Evolutionary conservation across 1,139 yeast species (phyloP).

Genomic region (Lodderomyces oxycetoniae): DNA sequence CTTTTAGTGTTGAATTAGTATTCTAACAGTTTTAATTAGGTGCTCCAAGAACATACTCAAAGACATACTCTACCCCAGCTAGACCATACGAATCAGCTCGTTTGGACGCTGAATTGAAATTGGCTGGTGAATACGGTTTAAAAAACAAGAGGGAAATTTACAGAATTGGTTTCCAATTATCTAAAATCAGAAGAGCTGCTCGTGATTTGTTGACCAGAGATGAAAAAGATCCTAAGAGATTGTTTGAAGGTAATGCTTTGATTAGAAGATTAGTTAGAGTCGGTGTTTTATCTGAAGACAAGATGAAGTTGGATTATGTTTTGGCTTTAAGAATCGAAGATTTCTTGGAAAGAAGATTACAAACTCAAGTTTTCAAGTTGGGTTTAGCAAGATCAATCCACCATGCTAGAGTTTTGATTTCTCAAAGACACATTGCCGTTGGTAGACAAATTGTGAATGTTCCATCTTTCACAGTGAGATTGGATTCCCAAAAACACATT

Average conservation of each 20-base stretch:
- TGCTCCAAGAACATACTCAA: conserved; percentile 98
- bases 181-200: conserved; percentile 99
- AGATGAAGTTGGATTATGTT: conserved; percentile 99
- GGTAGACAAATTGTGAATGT: conserved; percentile 99
- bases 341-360: conserved; percentile 99
- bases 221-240: conserved; percentile 99
- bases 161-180: conserved; percentile 98
- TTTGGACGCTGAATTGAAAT: conserved; percentile 97
- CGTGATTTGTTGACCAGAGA: conserved; percentile 99
- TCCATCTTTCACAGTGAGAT: conserved; percentile 99
- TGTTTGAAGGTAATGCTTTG: conserved; percentile 99
- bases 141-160: conserved; percentile 99
- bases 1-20: conserved; percentile 3
- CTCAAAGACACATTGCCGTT: conserved; percentile 99
- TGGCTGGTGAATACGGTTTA: conserved; percentile 99
- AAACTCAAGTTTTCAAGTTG: conserved; percentile 99
- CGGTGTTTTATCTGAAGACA: conserved; percentile 99
- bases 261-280: conserved; percentile 97
- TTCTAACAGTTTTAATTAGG: conserved; percentile 45
- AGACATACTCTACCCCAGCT: conserved; percentile 99
- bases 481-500: conserved; percentile 99
- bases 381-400: conserved; percentile 99
- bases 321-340: conserved; percentile 97
- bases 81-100: conserved; percentile 99
- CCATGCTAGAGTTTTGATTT: conserved; percentile 98